phyloP scores from a whole-genome alignment of 192 early-diverging fungal species.

The Entomortierella parvispora region DNA sequence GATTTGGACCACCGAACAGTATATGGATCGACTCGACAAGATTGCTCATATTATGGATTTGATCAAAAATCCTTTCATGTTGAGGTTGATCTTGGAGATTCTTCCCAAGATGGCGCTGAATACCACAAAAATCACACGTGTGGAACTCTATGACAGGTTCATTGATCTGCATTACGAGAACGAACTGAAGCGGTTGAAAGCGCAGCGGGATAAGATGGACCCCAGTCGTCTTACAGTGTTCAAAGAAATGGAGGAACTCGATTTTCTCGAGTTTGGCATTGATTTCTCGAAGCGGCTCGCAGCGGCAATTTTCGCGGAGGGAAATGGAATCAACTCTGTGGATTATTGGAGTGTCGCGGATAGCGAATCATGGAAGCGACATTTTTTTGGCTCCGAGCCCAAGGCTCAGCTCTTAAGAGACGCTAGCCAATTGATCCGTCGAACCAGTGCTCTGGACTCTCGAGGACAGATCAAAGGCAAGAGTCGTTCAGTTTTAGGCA shows the following conservation, averaged over 20 bases:
- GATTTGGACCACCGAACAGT: neutral
- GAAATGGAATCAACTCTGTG: neutral
- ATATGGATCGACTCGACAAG: neutral
- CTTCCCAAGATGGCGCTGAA: neutral
- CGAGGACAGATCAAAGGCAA: too few relatives aligned
- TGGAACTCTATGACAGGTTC: neutral
- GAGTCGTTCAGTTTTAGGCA: too few relatives aligned
- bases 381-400: neutral
- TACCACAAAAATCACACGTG: neutral
- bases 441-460: too few relatives aligned
- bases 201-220: neutral
- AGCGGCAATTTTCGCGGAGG: neutral
- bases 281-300: neutral
- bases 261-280: neutral
- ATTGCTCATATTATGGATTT: neutral
- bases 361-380: neutral
- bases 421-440: too few relatives aligned
- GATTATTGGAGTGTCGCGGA: neutral
- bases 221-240: neutral
- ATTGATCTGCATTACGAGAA: neutral
- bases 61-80: conserved; percentile 1
- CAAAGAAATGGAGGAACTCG: neutral
- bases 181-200: neutral
- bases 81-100: neutral
- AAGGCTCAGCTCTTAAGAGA: neutral